A percentile compares a stretch with the other conserved stretches of the same genome.
Conservation (phyloP, 2,329 filamentous ascomycete genomes). For the Phyllosticta citribraziliensis region DNA sequence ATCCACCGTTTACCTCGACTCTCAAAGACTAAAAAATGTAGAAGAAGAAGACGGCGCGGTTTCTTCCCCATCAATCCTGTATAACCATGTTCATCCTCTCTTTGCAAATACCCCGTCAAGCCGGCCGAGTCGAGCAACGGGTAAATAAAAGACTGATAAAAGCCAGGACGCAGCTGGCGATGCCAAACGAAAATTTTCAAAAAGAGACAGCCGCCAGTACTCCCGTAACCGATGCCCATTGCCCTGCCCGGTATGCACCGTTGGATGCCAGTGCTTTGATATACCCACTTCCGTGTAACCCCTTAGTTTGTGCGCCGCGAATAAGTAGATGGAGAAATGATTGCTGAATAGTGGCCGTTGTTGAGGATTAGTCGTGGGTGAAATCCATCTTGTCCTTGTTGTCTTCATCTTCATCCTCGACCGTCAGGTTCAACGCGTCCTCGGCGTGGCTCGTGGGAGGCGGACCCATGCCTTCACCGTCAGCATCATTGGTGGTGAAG, state of each 20-base stretch:
- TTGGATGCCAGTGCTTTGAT: neutral
- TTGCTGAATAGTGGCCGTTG: neutral
- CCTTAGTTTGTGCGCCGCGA: constrained; percentile 1
- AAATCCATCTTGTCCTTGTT: constrained; percentile 5
- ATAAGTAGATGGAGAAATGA: neutral
- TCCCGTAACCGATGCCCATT: neutral
- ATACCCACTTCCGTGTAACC: neutral
- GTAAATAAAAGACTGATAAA: neutral
- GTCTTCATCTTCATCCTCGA: constrained; percentile 16
- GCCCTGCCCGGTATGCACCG: neutral
- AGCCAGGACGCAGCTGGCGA: neutral
- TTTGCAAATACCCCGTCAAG: neutral
- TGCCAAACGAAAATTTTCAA: neutral
- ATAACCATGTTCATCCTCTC: neutral
- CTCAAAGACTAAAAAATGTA: neutral
- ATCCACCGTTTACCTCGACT: neutral
- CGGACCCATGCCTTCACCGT: constrained; percentile 4
- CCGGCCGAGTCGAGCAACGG: neutral
- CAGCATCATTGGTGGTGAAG: constrained; percentile 9
- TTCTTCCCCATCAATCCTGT: neutral
- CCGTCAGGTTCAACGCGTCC: constrained; percentile 27
- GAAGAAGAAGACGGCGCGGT: neutral
- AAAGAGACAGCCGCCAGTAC: neutral
- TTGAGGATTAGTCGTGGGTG: constrained; percentile 1
- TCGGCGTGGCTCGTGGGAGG: constrained; percentile 22